Conservation (phyloP, 805 yeast species). For the Kazachstania taianensis region DNA sequence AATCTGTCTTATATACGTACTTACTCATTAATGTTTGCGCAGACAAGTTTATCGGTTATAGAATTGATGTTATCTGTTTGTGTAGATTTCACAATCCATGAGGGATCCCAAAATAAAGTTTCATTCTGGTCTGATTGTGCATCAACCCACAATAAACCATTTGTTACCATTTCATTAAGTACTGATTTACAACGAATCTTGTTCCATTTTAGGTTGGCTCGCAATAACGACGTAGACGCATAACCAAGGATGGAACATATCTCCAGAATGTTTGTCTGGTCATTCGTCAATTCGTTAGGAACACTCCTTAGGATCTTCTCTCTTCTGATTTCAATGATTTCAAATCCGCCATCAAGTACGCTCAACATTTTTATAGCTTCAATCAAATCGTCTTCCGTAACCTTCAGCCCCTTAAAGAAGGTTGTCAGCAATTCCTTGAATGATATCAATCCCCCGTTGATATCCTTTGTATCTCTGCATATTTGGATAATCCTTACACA, state of each 20-base stretch:
- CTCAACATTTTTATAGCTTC: conserved; percentile 44
- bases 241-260: conserved; percentile 71
- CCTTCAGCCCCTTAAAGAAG: conserved; percentile 27
- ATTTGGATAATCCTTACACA: conserved; percentile 68
- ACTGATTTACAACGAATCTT: conserved; percentile 48
- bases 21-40: neutral
- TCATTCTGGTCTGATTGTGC: conserved; percentile 35
- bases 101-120: conserved; percentile 59
- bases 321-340: conserved; percentile 42
- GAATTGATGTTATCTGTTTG: neutral
- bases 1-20: neutral
- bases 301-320: conserved; percentile 50
- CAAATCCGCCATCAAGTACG: conserved; percentile 62
- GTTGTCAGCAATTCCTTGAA: conserved; percentile 39
- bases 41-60: neutral
- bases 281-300: conserved; percentile 54
- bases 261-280: conserved; percentile 62
- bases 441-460: conserved; percentile 76
- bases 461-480: conserved; percentile 55
- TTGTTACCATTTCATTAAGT: conserved; percentile 67
- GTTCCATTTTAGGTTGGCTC: conserved; percentile 75
- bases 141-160: conserved; percentile 85
- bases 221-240: conserved; percentile 50
- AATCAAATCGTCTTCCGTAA: conserved; percentile 41
- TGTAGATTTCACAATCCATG: conserved; percentile 42